Base-by-base conservation (phyloP, 83 land plant species). In the Picea mariana region DNA sequence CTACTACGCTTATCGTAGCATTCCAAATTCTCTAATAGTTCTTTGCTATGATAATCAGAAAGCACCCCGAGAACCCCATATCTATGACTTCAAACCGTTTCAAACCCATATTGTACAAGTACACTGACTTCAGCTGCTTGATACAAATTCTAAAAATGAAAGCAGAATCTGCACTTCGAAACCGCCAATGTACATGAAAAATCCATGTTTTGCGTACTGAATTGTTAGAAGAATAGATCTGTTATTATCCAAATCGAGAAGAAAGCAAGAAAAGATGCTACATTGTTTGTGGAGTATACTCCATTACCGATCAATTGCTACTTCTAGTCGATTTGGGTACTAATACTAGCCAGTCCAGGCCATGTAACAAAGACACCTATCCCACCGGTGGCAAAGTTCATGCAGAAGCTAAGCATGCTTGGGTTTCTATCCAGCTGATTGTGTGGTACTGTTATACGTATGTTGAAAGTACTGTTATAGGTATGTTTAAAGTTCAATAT, bases 351-450 rank as follows among this genome's bases (percentile, higher is more conserved):
- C 40, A 38, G 75, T 1, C 77, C 49, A 15, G 62, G 67, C 15
- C 42, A 23, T 6, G 92, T 88, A 77, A 80, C 64, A 73, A 88
- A 90, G 4, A 88, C 87, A 4, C 90, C 92, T 0, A 90, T 80
- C 72, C 92, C 92, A 9, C 90, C 92, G 23, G 75, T 79, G 4
- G 92, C 92, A 64, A 90, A 90, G 72, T 90, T 90, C 89, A 89
- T 82, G 16, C 93, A 91, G 18, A 62, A 67, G 27, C 26, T 62
- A 60, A 81, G 16, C 3, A 44, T 44, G 49, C 7, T 44, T 0
- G 49, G 8, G 49, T 44, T 44, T 6, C 49, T 44, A 44, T 44
- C 49, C 49, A 6, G 49, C 49, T 44, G 49, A 44, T 8, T 44
- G 49, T 44, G 49, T 44, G 49, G 49, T 8, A 44, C 49, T 44